Conservation (phyloP, 441 rosid genomes). For the Flueggea neowawraea region DNA sequence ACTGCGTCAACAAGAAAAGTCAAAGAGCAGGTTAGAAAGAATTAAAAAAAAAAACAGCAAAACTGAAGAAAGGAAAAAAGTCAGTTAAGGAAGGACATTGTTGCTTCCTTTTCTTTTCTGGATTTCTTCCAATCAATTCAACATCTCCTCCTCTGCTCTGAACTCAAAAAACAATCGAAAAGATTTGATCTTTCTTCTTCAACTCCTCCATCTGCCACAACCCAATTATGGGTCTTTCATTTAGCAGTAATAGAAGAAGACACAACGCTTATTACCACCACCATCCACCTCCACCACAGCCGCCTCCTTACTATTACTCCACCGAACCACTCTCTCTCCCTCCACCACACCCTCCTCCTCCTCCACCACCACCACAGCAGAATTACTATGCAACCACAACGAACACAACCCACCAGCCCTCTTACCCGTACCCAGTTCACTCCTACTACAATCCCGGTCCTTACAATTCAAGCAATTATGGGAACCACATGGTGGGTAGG, state of each 20-base stretch:
- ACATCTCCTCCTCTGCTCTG: background rate
- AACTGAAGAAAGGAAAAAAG: too few relatives aligned
- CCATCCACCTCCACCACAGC: conserved; percentile 28
- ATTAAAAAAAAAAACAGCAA: too few relatives aligned
- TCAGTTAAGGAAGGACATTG: too few relatives aligned
- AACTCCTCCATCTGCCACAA: background rate
- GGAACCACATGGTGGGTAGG: conserved; percentile 42
- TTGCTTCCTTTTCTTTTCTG: too few relatives aligned
- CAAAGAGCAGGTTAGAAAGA: too few relatives aligned
- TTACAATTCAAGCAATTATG: conserved; percentile 25
- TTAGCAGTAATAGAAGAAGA: conserved; percentile 51
- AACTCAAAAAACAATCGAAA: background rate
- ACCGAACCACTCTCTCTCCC: conserved; percentile 19
- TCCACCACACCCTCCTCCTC: conserved; percentile 21
- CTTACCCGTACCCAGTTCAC: conserved; percentile 28
- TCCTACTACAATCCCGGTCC: conserved; percentile 34
- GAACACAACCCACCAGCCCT: conserved; percentile 10
- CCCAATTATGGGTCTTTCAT: conserved; percentile 63
- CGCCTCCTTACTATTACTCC: conserved; percentile 31
- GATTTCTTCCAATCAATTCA: too few relatives aligned
- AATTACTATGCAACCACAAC: conserved; percentile 14
- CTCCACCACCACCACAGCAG: conserved; percentile 16
- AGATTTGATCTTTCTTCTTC: background rate
- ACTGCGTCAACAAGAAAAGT: too few relatives aligned
- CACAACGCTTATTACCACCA: conserved; percentile 31